A percentile compares a stretch with the other conserved stretches of the same genome.
These are phyloP conservation scores for Apostasia shenzhenica DNA, from an alignment of 106 monocot genomes.

Conservation along the genomic window DNA sequence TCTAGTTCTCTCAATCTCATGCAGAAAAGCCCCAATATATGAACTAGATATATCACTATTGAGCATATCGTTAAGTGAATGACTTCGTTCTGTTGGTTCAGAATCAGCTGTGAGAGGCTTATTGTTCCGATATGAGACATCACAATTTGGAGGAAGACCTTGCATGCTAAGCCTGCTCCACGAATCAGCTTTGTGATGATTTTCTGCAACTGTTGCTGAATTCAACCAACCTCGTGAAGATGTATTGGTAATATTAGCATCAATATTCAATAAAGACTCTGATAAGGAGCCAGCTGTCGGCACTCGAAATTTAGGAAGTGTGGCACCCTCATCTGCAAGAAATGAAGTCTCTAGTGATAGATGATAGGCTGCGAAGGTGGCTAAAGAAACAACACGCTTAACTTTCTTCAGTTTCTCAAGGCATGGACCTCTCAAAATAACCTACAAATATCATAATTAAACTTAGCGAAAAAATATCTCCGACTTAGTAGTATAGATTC, in stretches of 20 bases:
- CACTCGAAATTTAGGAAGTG: conserved; percentile 37
- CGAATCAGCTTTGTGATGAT: conserved; percentile 9
- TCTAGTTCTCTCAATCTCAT: conserved; percentile 1
- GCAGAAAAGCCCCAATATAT: not conserved
- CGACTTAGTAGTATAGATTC: not conserved
- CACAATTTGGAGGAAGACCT: conserved; percentile 2
- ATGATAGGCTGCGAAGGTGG: conserved; percentile 93
- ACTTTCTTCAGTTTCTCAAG: conserved; percentile 71
- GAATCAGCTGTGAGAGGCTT: not conserved
- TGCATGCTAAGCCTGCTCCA: conserved; percentile 6
- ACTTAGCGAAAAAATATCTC: conserved; percentile 1
- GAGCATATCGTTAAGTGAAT: not conserved
- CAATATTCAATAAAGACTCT: conserved; percentile 6
- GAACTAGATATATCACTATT: not conserved
- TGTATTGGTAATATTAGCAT: conserved; percentile 3
- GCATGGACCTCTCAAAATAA: conserved; percentile 60
- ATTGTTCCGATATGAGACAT: conserved; percentile 6
- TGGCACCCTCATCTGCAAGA: conserved; percentile 86
- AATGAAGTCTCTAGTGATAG: conserved; percentile 85
- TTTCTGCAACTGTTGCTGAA: not conserved
- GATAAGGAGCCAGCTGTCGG: conserved; percentile 1
- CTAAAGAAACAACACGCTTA: conserved; percentile 70
- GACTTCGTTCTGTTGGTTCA: not conserved
- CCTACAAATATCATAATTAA: conserved; percentile 34
- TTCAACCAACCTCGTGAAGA: conserved; percentile 8